A percentile compares a stretch with the other conserved stretches of the same genome.
phyloP scores from a whole-genome alignment of 2,329 filamentous ascomycete genomes.

The Fusarium globosum region DNA sequence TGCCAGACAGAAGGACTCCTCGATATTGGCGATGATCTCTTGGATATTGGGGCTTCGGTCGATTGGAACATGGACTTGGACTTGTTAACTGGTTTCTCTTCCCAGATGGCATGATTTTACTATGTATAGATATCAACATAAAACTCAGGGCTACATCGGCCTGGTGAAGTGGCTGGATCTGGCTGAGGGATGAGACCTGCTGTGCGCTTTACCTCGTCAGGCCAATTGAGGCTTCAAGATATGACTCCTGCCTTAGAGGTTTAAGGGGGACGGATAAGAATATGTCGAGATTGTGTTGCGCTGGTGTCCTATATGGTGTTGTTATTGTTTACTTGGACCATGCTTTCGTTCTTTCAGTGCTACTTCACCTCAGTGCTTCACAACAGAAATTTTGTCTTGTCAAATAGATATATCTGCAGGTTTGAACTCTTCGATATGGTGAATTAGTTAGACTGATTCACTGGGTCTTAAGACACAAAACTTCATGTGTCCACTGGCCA shows the following conservation, averaged over 20 bases:
- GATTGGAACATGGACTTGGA: not conserved
- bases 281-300: no score
- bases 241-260: not conserved
- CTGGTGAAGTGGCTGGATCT: not conserved
- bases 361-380: no score
- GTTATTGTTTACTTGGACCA: no score
- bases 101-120: not conserved
- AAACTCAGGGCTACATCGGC: no score
- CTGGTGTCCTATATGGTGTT: no score
- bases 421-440: not conserved
- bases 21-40: not conserved
- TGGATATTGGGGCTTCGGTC: not conserved
- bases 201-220: not conserved
- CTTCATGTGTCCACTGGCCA: no score
- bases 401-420: not conserved
- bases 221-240: not conserved
- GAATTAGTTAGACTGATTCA: not conserved
- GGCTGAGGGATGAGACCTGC: not conserved
- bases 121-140: not conserved
- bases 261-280: no score
- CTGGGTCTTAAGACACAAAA: rapidly evolving
- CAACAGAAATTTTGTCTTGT: not conserved
- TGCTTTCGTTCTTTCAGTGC: no score
- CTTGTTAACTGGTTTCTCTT: not conserved
- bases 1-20: not conserved